Percentiles rank a stretch among this genome's conserved stretches.
These are phyloP conservation scores for Malania oleifera DNA, from an alignment of 164 flowering plant species.

Conservation along the genomic window DNA sequence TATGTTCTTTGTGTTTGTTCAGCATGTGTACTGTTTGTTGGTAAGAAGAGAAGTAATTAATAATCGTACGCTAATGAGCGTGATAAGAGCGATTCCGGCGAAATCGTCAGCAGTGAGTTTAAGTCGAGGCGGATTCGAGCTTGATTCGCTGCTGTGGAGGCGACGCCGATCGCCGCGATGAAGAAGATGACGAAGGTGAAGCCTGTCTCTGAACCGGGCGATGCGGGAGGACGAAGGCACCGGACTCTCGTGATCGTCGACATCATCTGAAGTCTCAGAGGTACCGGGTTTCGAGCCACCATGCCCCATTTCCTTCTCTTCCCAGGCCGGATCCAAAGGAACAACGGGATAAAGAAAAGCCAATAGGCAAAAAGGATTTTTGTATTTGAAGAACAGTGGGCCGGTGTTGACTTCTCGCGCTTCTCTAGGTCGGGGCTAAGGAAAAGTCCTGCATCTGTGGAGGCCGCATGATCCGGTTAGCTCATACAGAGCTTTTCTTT, in stretches of 20 bases:
- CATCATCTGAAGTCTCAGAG: background rate
- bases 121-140: slow-evolving; percentile 8
- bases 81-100: slow-evolving; percentile 66
- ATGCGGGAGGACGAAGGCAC: slow-evolving; percentile 12
- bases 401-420: too few relatives aligned
- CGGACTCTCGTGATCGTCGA: slow-evolving; percentile 4
- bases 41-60: too few relatives aligned
- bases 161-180: slow-evolving; percentile 7
- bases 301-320: slow-evolving; percentile 31
- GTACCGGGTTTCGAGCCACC: slow-evolving; percentile 25
- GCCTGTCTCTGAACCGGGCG: slow-evolving; percentile 17
- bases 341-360: too few relatives aligned
- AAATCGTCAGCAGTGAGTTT: slow-evolving; percentile 44
- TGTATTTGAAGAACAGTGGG: too few relatives aligned
- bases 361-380: too few relatives aligned
- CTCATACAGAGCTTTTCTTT: too few relatives aligned
- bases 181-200: slow-evolving; percentile 17
- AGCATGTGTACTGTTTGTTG: too few relatives aligned
- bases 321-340: too few relatives aligned
- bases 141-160: background rate
- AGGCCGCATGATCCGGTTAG: too few relatives aligned
- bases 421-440: too few relatives aligned
- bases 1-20: too few relatives aligned
- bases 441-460: too few relatives aligned
- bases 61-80: slow-evolving; percentile 33